Evolutionary conservation across 371 early-diverging fungal genomes (phyloP), one percentile per base, ranked within the genome.

Genomic region (Parasitella parasitica): DNA sequence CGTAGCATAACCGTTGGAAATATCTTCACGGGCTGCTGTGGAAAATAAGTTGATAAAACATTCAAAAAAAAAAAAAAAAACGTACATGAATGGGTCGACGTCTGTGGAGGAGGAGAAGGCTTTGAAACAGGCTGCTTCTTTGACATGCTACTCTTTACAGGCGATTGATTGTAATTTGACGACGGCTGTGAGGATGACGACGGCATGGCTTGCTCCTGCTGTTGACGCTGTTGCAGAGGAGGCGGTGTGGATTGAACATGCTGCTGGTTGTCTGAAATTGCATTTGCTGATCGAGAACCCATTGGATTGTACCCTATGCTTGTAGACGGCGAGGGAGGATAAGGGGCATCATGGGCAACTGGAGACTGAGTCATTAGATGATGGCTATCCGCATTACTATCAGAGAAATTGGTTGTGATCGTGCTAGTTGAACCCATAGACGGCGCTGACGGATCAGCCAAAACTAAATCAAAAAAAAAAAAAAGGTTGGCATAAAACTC

Each of bases 371-470:
- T 30, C 15, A 32, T 60, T 7, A 28, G 18, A 36, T 34, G 20
- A 15, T 16, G 41, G 34, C 11, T 13, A 24, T 56, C 57, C 1
- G 16, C 8, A 39, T 28, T 27, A 20, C 26, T 46, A 22, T 34
- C 58, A 4, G 30, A 34, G 22, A 46, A 11, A 32, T n/a, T 35
- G 11, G 52, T 12, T 1, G 32, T 51, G 15, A 48, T 15, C 16
- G 15, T 36, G 30, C 20, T 57, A 6, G 49, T 26, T 54, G 55
- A 59, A 18, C 48, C 58, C 54, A 67, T 36, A 0, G 67, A 38
- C 46, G 72, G 63, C 12, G 72, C 62, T n/a, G 63, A 38, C 49
- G 71, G 65, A 26, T 59, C 65, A 16, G 70, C 62, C 54, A 70
- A 48, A 28, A 49, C 71, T 70, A 62, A 20, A 48, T n/a, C n/a